Conservation (phyloP, 2,329 filamentous ascomycete species). For the Pseudogymnoascus sp. region DNA sequence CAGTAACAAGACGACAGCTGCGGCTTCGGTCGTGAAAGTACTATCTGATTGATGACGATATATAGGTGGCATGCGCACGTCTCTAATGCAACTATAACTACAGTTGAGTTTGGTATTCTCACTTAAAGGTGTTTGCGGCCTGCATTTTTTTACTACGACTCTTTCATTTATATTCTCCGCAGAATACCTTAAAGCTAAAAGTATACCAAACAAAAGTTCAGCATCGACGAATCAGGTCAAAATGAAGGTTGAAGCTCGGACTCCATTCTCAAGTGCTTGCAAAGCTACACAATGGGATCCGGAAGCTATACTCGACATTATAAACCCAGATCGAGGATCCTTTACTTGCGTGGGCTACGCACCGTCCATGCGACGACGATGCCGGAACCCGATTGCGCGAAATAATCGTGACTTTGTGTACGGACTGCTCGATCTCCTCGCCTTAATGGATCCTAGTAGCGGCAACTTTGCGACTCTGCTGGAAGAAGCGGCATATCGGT, state of each 20-base stretch:
- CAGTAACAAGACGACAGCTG: background rate
- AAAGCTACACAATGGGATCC: background rate
- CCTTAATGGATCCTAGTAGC: background rate
- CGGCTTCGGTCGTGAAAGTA: background rate
- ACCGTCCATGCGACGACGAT: background rate
- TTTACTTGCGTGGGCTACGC: background rate
- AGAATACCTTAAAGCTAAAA: background rate
- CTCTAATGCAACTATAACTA: background rate
- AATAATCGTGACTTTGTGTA: background rate
- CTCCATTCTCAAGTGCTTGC: background rate
- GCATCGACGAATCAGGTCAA: background rate
- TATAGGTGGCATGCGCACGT: background rate
- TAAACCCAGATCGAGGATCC: background rate
- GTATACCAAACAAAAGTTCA: background rate
- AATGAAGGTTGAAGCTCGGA: background rate
- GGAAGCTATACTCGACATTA: background rate
- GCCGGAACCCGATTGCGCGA: background rate
- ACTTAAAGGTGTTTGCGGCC: background rate
- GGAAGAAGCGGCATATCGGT: background rate
- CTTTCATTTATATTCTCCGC: background rate
- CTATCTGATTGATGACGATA: background rate
- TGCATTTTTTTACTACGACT: background rate
- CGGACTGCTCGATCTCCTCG: background rate
- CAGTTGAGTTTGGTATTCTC: background rate
- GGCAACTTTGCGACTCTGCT: background rate